Evolutionary conservation across 1,139 yeast species (phyloP).

Genomic region (Hansenula sp.): DNA sequence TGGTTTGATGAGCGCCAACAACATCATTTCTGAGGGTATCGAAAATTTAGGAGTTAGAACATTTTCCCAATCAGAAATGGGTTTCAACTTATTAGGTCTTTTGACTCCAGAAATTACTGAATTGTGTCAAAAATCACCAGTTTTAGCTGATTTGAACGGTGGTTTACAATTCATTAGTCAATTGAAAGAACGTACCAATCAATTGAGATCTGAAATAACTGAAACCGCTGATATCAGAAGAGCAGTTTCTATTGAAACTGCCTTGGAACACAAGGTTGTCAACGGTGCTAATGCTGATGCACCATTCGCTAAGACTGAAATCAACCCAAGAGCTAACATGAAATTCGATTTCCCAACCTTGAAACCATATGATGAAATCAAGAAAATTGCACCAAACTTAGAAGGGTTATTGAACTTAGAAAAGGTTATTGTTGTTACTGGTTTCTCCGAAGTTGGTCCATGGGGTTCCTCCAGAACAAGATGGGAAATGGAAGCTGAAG

Average conservation of each 20-base stretch:
- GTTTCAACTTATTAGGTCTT: conserved; percentile 93
- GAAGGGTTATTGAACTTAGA: conserved; percentile 93
- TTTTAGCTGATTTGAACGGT: conserved; percentile 97
- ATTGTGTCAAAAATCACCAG: conserved; percentile 90
- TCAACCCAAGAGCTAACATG: conserved; percentile 93
- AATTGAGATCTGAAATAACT: conserved; percentile 75
- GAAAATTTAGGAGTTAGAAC: conserved; percentile 96
- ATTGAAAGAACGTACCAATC: conserved; percentile 82
- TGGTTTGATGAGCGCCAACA: conserved; percentile 96
- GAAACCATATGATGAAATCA: conserved; percentile 72
- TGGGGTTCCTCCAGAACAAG: conserved; percentile 99
- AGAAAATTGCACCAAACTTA: conserved; percentile 66
- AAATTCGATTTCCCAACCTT: conserved; percentile 89
- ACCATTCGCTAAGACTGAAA: conserved; percentile 69
- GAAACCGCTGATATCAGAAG: conserved; percentile 91
- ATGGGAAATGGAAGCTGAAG: conserved; percentile 98
- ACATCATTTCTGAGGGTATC: conserved; percentile 95
- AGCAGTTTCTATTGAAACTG: conserved; percentile 91
- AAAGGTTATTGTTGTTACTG: conserved; percentile 89
- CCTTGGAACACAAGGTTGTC: conserved; percentile 88
- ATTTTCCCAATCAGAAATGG: conserved; percentile 98
- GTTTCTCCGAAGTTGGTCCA: conserved; percentile 98
- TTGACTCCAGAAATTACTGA: conserved; percentile 83
- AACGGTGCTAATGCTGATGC: conserved; percentile 89
- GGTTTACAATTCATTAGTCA: conserved; percentile 93